Evolutionary conservation across 2,329 filamentous ascomycete genomes (phyloP), one percentile per base, ranked within the genome.

Genomic region (Fusarium sp.): DNA sequence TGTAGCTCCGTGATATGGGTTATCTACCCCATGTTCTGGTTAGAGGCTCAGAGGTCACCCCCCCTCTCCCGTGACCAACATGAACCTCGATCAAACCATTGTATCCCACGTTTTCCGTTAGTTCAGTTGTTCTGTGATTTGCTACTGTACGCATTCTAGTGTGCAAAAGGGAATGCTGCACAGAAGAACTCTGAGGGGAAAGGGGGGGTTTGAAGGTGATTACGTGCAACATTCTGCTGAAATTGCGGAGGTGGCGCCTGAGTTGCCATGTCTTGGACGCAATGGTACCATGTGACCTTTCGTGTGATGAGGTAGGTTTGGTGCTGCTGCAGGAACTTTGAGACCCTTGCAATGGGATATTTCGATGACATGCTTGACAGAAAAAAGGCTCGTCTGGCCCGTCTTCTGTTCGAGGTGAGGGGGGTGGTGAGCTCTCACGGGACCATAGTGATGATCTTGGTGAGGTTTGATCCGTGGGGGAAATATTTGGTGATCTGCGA

Each of bases 171-270:
- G 58, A 59, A 68, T 52, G 31, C 55, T 63, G 64, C 48, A 68
- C 43, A 51, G 58, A 66, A 63, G 38, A 63, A 67, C 58, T 68
- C 43, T 59, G 13, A 31, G 38, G 13, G 26, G 38, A 33, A 11
- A 40, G 42, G 49, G 33, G 40, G 46, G 22, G 36, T 17, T 39
- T 58, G 24, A 28, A 28, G 15, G 38, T n/a, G 20, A 17, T 33
- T 26, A 24, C 33, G 48, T 53, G 48, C 33, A 59, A 46, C 56
- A 28, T 15, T 22, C 7, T 42, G 13, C 7, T 58, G 18, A 18
- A 28, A 61, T 56, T 68, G 67, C 50, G 67, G 67, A 71, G 67
- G 67, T 70, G 67, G 67, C 67, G 67, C 59, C 49, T 70, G 53
- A 45, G 62, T 71, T 69, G 38, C 24, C 38, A 64, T 59, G 64